Conservation (phyloP, 2,329 filamentous ascomycete species). For the Epichloe glyceriae region DNA sequence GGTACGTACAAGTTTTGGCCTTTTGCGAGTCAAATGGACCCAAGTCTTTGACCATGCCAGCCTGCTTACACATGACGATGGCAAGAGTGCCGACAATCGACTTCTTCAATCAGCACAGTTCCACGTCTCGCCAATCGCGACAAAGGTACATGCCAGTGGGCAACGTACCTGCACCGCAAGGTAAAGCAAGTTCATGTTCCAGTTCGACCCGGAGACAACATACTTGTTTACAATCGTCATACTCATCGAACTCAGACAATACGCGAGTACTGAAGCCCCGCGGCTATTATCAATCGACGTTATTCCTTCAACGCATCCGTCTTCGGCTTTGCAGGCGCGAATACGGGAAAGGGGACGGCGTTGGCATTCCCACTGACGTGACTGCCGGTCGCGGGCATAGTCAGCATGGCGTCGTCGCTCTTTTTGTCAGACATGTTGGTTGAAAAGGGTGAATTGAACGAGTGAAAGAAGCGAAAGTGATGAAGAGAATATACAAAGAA, state of each 20-base stretch:
- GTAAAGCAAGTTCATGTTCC: conserved; percentile 95
- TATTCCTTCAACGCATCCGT: conserved; percentile 3
- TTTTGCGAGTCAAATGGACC: conserved; percentile 76
- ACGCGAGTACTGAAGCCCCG: conserved; percentile 67
- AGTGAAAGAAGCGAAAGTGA: neutral
- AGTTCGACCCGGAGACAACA: conserved; percentile 76
- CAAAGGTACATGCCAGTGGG: neutral
- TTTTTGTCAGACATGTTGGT: conserved; percentile 6
- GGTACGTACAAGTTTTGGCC: conserved; percentile 71
- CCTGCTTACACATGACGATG: conserved; percentile 70
- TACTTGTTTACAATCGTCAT: conserved; percentile 99
- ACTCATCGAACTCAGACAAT: conserved; percentile 91
- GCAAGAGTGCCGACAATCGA: conserved; percentile 77
- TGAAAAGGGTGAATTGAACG: neutral
- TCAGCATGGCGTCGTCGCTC: conserved; percentile 2
- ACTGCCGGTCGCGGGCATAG: neutral
- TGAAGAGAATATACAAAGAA: neutral
- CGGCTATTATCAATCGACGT: conserved; percentile 55
- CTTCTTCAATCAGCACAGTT: conserved; percentile 29
- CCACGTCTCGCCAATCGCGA: neutral
- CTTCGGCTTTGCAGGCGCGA: conserved; percentile 4
- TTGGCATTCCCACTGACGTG: neutral
- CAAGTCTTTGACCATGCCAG: conserved; percentile 70
- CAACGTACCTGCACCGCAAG: conserved; percentile 72
- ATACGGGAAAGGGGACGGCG: neutral